Percentiles rank a stretch among this genome's conserved stretches.
Evolutionary conservation across 2,329 filamentous ascomycete genomes (phyloP).

Genomic region (Hypoxylon sp.): DNA sequence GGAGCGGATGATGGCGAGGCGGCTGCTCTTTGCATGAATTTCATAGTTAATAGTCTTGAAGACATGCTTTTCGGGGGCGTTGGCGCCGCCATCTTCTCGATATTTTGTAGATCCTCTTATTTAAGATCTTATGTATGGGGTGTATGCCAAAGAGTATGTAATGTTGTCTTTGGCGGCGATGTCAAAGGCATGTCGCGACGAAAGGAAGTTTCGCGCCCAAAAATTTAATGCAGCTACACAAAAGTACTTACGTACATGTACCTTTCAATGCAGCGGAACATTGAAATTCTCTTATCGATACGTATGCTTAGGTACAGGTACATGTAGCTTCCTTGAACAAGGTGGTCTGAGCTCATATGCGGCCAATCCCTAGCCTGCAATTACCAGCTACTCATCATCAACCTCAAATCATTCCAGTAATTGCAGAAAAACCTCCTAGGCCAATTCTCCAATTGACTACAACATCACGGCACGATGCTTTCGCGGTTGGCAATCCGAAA

Average conservation of each 20-base stretch:
- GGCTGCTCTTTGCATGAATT: conserved; percentile 94
- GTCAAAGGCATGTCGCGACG: not conserved
- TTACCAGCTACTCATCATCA: conserved; percentile 38
- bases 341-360: conserved; percentile 45
- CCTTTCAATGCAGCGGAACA: not conserved
- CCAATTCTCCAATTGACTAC: conserved; percentile 55
- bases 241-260: not conserved
- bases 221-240: not conserved
- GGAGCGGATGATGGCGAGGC: conserved; percentile 68
- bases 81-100: conserved; percentile 62
- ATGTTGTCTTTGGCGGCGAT: not conserved
- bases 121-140: not conserved
- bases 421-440: conserved; percentile 29
- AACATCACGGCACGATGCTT: conserved; percentile 66
- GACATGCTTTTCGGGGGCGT: conserved; percentile 82
- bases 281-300: not conserved
- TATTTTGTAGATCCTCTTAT: conserved; percentile 1
- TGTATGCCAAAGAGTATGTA: not conserved
- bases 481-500: conserved; percentile 59
- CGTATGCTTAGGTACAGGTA: too few species aligned
- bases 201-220: not conserved
- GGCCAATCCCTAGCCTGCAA: conserved; percentile 35
- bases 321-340: not conserved
- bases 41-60: conserved; percentile 91
- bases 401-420: conserved; percentile 41